Conservation (phyloP, 352 stramenopile species). For the Albugo laibachii region DNA sequence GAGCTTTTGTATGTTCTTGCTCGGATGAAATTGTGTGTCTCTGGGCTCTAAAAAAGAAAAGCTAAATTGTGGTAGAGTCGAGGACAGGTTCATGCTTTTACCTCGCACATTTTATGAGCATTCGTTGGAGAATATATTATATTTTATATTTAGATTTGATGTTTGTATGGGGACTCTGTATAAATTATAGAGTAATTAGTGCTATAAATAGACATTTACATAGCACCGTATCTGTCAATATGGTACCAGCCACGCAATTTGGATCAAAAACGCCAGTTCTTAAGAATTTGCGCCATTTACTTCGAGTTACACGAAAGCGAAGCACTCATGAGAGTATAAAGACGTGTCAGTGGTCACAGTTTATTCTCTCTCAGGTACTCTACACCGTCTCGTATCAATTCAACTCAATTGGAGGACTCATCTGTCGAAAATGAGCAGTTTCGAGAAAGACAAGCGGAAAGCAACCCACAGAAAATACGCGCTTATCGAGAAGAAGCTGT, state of each 20-base stretch:
- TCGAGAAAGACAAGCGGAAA: conserved; percentile 46
- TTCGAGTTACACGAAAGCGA: conserved; percentile 40
- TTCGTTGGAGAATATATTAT: no score
- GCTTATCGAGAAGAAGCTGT: conserved; percentile 41
- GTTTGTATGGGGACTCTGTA: no score
- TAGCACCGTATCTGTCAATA: conserved; percentile 6
- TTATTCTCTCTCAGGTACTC: conserved; percentile 44
- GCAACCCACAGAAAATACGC: conserved; percentile 47
- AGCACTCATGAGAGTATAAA: conserved; percentile 22
- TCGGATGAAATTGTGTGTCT: no score
- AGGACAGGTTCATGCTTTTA: no score
- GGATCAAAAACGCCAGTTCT: conserved; percentile 65
- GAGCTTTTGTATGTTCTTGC: no score
- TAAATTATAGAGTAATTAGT: no score
- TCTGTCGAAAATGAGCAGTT: conserved; percentile 17
- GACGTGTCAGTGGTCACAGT: conserved; percentile 46
- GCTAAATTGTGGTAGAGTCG: no score
- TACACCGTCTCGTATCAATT: neutral
- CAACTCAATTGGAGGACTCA: neutral
- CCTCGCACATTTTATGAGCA: no score
- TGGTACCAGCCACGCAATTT: conserved; percentile 51
- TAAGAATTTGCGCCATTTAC: conserved; percentile 50
- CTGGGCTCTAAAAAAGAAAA: no score
- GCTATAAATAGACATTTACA: no score
- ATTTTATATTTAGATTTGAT: no score